A percentile compares a stretch with the other conserved stretches of the same genome.
These are phyloP conservation scores for Magnaporthiopsis incrustans DNA, from an alignment of 2,329 filamentous ascomycete species.

Conservation along the genomic window DNA sequence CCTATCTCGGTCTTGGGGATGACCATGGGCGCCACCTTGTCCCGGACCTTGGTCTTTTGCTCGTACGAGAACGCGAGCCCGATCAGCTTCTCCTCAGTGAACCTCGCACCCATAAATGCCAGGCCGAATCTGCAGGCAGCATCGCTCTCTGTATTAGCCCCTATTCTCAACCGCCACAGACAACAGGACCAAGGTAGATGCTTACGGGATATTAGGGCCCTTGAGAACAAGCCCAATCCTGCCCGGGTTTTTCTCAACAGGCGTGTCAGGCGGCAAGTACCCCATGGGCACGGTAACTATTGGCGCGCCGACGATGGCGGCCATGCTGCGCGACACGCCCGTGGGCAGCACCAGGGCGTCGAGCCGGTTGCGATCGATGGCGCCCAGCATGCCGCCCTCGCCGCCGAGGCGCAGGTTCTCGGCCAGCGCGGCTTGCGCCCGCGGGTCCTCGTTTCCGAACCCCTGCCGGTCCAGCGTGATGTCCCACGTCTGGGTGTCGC, in stretches of 20 bases:
- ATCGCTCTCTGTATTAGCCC: no score
- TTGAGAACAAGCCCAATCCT: slow-evolving; percentile 38
- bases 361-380: slow-evolving; percentile 25
- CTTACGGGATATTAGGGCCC: slow-evolving; percentile 36
- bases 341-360: slow-evolving; percentile 57
- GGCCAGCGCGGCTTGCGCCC: slow-evolving; percentile 51
- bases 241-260: slow-evolving; percentile 31
- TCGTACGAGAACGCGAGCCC: slow-evolving; percentile 63
- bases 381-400: slow-evolving; percentile 50
- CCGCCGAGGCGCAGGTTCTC: slow-evolving; percentile 45
- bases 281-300: slow-evolving; percentile 58
- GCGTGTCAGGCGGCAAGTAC: slow-evolving; percentile 41
- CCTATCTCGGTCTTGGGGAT: slow-evolving; percentile 22
- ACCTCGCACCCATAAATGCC: slow-evolving; percentile 52
- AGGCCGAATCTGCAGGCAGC: slow-evolving; percentile 41
- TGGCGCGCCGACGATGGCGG: slow-evolving; percentile 50
- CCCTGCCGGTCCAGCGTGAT: slow-evolving; percentile 34
- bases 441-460: slow-evolving; percentile 47
- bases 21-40: slow-evolving; percentile 21
- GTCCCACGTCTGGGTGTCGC: slow-evolving; percentile 54
- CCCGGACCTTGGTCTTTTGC: slow-evolving; percentile 37
- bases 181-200: background rate
- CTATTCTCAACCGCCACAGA: background rate
- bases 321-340: slow-evolving; percentile 33
- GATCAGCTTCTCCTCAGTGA: slow-evolving; percentile 54